phyloP scores from a whole-genome alignment of 805 yeast species.

The Priceomyces fermenticarens region DNA sequence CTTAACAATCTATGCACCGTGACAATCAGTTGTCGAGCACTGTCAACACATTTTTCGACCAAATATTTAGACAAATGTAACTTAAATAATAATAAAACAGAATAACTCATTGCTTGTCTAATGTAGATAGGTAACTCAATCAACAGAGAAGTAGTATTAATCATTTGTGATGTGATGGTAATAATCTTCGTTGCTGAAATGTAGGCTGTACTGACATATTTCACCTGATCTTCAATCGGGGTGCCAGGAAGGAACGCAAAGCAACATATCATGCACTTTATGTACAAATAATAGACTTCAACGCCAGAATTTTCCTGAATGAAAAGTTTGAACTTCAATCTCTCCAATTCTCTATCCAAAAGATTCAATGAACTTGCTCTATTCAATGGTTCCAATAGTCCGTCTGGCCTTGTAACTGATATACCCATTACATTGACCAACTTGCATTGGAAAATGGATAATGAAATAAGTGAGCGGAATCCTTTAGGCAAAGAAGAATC shows the following conservation, averaged over 20 bases:
- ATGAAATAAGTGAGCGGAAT: conserved; percentile 66
- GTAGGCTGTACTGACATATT: conserved; percentile 79
- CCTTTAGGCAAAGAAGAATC: conserved; percentile 64
- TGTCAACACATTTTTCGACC: conserved; percentile 72
- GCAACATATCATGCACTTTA: conserved; percentile 76
- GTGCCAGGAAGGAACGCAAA: conserved; percentile 91
- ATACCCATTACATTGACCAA: conserved; percentile 84
- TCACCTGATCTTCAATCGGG: conserved; percentile 80
- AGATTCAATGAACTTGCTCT: conserved; percentile 79
- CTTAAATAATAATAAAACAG: conserved; percentile 76
- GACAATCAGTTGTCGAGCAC: conserved; percentile 89
- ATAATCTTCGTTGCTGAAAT: conserved; percentile 76
- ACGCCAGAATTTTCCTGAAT: conserved; percentile 64
- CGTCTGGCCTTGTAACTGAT: conserved; percentile 82
- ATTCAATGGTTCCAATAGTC: conserved; percentile 77
- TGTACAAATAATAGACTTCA: conserved; percentile 75
- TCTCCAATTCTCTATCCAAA: conserved; percentile 73
- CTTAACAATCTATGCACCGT: conserved; percentile 86
- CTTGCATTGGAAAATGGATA: conserved; percentile 81
- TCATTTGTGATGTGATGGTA: conserved; percentile 69
- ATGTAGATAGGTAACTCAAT: conserved; percentile 85
- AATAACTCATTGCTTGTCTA: conserved; percentile 80
- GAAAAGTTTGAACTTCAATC: conserved; percentile 62
- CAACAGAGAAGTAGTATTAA: conserved; percentile 58
- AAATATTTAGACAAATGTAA: conserved; percentile 76